These are phyloP conservation scores for Chenopodium quinoa DNA, from an alignment of 148 eudicot species.

Conservation along the genomic window DNA sequence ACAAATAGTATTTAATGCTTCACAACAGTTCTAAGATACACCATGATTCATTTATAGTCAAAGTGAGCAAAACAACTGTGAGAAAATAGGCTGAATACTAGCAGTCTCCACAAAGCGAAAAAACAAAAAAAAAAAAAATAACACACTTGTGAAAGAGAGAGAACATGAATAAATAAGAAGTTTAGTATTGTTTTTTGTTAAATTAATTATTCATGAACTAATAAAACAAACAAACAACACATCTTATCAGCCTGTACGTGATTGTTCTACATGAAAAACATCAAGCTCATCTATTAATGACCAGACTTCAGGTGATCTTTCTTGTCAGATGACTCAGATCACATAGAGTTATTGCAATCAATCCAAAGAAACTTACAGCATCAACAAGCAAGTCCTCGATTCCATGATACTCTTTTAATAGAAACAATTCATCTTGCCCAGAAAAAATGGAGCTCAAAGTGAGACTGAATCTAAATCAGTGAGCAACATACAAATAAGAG, in stretches of 20 bases:
- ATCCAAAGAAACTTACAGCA: not conserved
- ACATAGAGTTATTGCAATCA: not conserved
- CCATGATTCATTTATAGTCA: too few species aligned
- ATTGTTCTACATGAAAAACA: too few species aligned
- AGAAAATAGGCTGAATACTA: too few species aligned
- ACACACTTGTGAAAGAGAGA: too few species aligned
- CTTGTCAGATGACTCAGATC: not conserved
- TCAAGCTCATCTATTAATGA: not conserved
- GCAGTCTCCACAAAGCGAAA: too few species aligned
- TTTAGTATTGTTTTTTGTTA: too few species aligned
- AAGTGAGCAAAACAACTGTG: too few species aligned
- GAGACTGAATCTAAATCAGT: not conserved
- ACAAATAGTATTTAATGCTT: not conserved
- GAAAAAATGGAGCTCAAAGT: not conserved
- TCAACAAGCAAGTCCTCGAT: not conserved
- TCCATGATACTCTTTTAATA: not conserved
- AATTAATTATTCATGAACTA: not conserved
- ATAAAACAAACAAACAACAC: not conserved
- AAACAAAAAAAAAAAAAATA: too few species aligned
- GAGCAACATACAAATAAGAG: too few species aligned
- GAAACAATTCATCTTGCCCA: not conserved
- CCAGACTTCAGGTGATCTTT: not conserved
- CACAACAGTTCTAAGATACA: not conserved
- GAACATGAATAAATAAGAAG: too few species aligned
- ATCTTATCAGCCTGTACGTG: too few species aligned